Percentiles rank a stretch among this genome's conserved stretches.
phyloP scores from a whole-genome alignment of 345 rosid species.

The Sapria himalayana region DNA sequence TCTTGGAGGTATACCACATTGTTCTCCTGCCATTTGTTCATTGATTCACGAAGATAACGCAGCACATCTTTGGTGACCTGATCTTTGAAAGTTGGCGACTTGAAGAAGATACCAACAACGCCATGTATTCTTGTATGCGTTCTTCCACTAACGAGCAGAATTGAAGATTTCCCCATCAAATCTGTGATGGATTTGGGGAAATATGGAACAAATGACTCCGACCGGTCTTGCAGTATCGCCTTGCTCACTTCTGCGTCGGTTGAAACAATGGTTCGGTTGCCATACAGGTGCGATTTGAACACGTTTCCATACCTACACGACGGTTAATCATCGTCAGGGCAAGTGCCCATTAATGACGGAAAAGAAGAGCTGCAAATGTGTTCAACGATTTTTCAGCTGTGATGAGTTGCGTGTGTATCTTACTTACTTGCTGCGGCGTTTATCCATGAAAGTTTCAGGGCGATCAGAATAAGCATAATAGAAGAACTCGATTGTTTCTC shows the following conservation, averaged over 20 bases:
- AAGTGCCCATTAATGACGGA: no score
- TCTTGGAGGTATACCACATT: slow-evolving; percentile 57
- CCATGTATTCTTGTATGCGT: slow-evolving; percentile 88
- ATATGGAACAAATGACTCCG: slow-evolving; percentile 60
- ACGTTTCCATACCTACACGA: slow-evolving; percentile 65
- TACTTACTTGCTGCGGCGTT: slow-evolving; percentile 50
- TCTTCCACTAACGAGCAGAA: slow-evolving; percentile 65
- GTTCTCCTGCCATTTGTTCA: slow-evolving; percentile 53
- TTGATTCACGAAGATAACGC: slow-evolving; percentile 37
- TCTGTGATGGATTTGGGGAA: slow-evolving; percentile 88
- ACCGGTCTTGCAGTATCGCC: slow-evolving; percentile 66
- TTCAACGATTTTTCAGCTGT: no score
- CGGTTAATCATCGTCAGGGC: no score
- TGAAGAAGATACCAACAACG: slow-evolving; percentile 64
- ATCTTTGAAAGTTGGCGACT: slow-evolving; percentile 63
- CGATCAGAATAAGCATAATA: slow-evolving; percentile 64
- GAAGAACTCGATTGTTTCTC: slow-evolving; percentile 80
- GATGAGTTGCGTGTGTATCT: no score
- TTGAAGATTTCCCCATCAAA: slow-evolving; percentile 89
- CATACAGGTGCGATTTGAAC: slow-evolving; percentile 93
- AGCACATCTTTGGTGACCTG: slow-evolving; percentile 75
- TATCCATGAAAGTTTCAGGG: slow-evolving; percentile 78
- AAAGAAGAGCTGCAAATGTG: no score
- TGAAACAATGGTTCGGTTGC: slow-evolving; percentile 62
- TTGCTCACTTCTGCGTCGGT: slow-evolving; percentile 84